Percentiles rank a stretch among this genome's conserved stretches.
Evolutionary conservation across 192 early-diverging fungal species (phyloP).

Genomic region (Gryganskiella cystojenkinii): DNA sequence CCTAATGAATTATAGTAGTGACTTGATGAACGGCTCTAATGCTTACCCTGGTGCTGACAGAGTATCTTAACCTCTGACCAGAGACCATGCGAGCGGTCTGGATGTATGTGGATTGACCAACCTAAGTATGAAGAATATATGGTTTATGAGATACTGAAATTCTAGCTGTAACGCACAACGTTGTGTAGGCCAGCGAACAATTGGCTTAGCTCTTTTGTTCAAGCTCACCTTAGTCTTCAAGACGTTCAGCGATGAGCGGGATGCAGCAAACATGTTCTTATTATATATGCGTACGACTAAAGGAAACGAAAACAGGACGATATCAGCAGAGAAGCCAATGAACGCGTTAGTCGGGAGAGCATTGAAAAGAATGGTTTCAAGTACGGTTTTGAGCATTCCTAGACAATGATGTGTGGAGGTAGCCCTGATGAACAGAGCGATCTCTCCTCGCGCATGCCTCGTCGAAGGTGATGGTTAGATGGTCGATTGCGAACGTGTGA

Average conservation of each 20-base stretch:
- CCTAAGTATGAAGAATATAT: slow-evolving; percentile 6
- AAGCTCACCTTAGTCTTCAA: slow-evolving; percentile 45
- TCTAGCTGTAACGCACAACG: neutral
- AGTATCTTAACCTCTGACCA: slow-evolving; percentile 47
- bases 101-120: slow-evolving; percentile 51
- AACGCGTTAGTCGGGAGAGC: too few relatives aligned
- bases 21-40: neutral
- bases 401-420: too few relatives aligned
- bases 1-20: neutral
- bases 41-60: slow-evolving; percentile 49
- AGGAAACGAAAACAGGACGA: neutral
- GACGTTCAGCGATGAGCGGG: slow-evolving; percentile 37
- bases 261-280: slow-evolving; percentile 35
- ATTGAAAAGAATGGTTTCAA: too few relatives aligned
- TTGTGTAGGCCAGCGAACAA: neutral
- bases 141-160: neutral
- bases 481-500: too few relatives aligned
- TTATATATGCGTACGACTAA: neutral
- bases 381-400: too few relatives aligned
- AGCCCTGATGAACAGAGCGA: too few relatives aligned
- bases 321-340: neutral
- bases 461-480: too few relatives aligned
- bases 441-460: too few relatives aligned
- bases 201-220: too few relatives aligned
- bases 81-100: slow-evolving; percentile 46